Conservation (phyloP, 2,329 filamentous ascomycete species). For the Torrubiella hemipterigena region DNA sequence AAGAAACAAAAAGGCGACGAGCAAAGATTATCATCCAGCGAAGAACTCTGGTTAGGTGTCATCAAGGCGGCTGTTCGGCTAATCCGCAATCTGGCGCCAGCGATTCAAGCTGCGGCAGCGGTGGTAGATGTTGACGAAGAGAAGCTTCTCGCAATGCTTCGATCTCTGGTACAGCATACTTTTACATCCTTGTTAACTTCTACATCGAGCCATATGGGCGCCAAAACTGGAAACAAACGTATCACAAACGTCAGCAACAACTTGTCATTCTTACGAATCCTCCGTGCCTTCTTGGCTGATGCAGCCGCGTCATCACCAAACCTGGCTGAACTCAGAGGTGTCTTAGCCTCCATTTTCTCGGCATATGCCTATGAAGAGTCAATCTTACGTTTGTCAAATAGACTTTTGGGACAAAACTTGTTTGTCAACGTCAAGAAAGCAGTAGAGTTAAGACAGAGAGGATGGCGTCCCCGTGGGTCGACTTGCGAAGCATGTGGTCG, state of each 20-base stretch:
- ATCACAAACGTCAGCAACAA: conserved; percentile 35
- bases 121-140: conserved; percentile 35
- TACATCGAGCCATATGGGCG: conserved; percentile 42
- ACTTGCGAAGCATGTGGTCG: conserved; percentile 78
- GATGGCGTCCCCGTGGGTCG: conserved; percentile 80
- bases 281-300: conserved; percentile 76
- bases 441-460: conserved; percentile 62
- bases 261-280: conserved; percentile 74
- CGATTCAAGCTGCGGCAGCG: conserved; percentile 27
- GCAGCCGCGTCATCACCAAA: conserved; percentile 75
- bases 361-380: conserved; percentile 94
- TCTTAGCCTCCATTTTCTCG: conserved; percentile 81
- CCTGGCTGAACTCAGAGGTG: conserved; percentile 72
- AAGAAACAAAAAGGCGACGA: conserved; percentile 36
- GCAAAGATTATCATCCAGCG: conserved; percentile 37
- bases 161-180: conserved; percentile 73
- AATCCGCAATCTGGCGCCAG: conserved; percentile 49
- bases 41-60: conserved; percentile 47
- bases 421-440: conserved; percentile 74
- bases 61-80: conserved; percentile 51
- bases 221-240: conserved; percentile 20
- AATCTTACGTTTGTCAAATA: conserved; percentile 73
- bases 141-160: conserved; percentile 55
- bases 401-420: conserved; percentile 76
- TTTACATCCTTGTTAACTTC: conserved; percentile 78